Evolutionary conservation across 768 basidiomycete species (phyloP).

Genomic region (Gautieria morchelliformis): DNA sequence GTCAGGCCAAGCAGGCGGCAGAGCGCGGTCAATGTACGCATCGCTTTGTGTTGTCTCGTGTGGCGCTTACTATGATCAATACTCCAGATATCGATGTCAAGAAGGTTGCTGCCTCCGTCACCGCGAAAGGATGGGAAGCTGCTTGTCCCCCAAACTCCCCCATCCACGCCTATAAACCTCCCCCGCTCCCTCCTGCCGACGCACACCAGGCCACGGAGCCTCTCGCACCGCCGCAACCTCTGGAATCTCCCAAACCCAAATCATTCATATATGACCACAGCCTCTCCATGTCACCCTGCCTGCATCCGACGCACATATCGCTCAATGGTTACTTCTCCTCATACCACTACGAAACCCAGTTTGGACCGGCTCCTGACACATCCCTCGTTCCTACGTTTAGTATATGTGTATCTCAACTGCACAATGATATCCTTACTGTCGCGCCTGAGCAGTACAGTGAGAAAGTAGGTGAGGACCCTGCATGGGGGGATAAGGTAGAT

Average conservation of each 20-base stretch:
- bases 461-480: constrained; percentile 40
- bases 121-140: constrained; percentile 19
- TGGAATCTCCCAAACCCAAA: constrained; percentile 2
- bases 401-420: constrained; percentile 38
- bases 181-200: not conserved
- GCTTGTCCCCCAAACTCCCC: constrained; percentile 18
- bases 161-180: not conserved
- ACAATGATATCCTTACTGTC: constrained; percentile 47
- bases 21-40: constrained; percentile 22
- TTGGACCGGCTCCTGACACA: constrained; percentile 35
- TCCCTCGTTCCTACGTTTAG: constrained; percentile 44
- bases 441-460: constrained; percentile 40
- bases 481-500: constrained; percentile 55
- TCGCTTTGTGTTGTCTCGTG: not conserved
- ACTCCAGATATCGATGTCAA: not conserved
- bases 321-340: constrained; percentile 46
- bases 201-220: not conserved
- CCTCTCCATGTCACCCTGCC: constrained; percentile 41
- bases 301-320: constrained; percentile 27
- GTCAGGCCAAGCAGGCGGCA: constrained; percentile 26
- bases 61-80: not conserved
- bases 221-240: not conserved
- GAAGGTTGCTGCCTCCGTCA: not conserved
- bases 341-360: constrained; percentile 10
- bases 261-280: constrained; percentile 41